Base-by-base conservation (phyloP, 371 early-diverging fungal genomes). In the Coemansia sp. region DNA sequence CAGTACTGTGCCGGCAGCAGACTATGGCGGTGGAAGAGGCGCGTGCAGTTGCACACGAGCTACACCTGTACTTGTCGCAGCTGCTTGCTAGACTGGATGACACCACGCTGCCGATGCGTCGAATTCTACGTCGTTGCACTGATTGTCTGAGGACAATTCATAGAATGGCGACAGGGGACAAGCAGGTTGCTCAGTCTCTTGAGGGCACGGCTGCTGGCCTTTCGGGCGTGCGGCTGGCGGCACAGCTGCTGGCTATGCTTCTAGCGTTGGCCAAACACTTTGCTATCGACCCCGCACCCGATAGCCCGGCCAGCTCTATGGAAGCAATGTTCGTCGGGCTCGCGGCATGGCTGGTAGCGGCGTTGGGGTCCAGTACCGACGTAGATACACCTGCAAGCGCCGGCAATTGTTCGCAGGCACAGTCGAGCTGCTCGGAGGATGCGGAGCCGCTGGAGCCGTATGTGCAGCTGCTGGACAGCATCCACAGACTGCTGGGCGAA, bases 401-500 rank as follows among this genome's bases (percentile, higher is more conserved):
- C 14, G 9, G n/a, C n/a, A 16, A 14, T 20, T 10, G 36, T 36
- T 16, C 35, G 20, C 7, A 6, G 3, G 9, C 10, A 9, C 11
- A 20, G 36, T 36, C 54, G 54, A 54, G 11, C 9, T 54, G 54
- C 36, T 54, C 54, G 8, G 54, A 54, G 10, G 39, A 54, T 9
- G 41, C 16, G 2, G 65, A 38, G 39, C n/a, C 39, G 32, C 45
- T 14, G 2, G 65, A 36, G 34, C 13, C 43, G 20, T 55, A 50
- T 34, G 39, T 32, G 6, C 50, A 42, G 43, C 52, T 65, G 5
- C 47, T 62, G 16, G 14, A 55, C 4, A 50, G 47, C 2, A 13
- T 52, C 16, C 75, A 74, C 40, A 30, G 48, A 6, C 35, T 65
- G 32, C 62, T 74, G 11, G 75, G 75, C 56, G 70, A 69, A 59